Conservation (phyloP, 805 yeast species). For the Wickerhamomyces strasburgensis region DNA sequence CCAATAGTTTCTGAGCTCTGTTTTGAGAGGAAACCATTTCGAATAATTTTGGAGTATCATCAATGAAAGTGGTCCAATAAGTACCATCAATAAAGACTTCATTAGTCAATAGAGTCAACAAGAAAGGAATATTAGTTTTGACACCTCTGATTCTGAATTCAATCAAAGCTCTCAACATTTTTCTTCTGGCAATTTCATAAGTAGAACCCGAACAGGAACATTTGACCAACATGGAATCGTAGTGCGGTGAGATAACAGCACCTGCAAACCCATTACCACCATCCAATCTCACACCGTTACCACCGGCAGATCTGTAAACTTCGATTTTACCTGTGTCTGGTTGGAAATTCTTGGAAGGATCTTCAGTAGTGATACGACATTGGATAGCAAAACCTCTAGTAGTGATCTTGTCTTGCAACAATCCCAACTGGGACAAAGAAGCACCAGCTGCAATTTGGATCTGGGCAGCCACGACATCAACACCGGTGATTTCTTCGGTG, state of each 20-base stretch:
- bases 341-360: slow-evolving; percentile 92
- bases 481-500: slow-evolving; percentile 98
- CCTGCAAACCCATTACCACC: slow-evolving; percentile 99
- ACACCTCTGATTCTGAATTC: slow-evolving; percentile 99
- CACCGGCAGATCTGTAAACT: slow-evolving; percentile 97
- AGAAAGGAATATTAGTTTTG: slow-evolving; percentile 95
- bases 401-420: slow-evolving; percentile 90
- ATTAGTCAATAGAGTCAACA: slow-evolving; percentile 85
- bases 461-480: slow-evolving; percentile 96
- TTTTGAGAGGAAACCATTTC: slow-evolving; percentile 92
- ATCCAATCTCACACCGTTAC: slow-evolving; percentile 97
- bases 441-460: slow-evolving; percentile 99
- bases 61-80: slow-evolving; percentile 98
- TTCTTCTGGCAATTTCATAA: slow-evolving; percentile 93
- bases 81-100: slow-evolving; percentile 79
- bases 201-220: slow-evolving; percentile 97
- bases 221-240: slow-evolving; percentile 97
- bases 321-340: slow-evolving; percentile 98
- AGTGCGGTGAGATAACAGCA: slow-evolving; percentile 92
- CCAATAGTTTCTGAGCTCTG: slow-evolving; percentile 91
- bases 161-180: slow-evolving; percentile 93
- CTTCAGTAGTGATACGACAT: slow-evolving; percentile 98
- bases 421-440: slow-evolving; percentile 81
- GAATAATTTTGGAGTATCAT: slow-evolving; percentile 94
- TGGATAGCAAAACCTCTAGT: slow-evolving; percentile 98